Base-by-base conservation (phyloP, 2,329 filamentous ascomycete genomes). In the Aspergillus neoniger region DNA sequence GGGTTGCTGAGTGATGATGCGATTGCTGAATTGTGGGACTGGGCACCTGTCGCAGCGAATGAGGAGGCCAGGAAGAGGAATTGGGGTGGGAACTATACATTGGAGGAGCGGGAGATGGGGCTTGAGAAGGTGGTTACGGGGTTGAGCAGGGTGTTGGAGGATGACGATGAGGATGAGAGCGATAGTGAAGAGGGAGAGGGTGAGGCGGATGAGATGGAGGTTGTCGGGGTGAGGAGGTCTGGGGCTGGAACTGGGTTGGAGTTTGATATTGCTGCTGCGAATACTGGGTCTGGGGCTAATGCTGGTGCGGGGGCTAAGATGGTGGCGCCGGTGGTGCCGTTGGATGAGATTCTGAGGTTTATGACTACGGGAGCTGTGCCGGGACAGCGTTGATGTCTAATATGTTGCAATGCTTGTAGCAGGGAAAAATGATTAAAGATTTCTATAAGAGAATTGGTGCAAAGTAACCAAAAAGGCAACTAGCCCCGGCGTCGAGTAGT, bases 101-200 rank as follows among this genome's bases (percentile, higher is more conserved):
- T 85, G 3, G 88, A 88, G 68, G 91, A 95, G 79, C 82, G 85
- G 55, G 86, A 84, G 60, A 70, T 73, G 60, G 91, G 91, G 6
- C 74, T 89, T 10, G 85, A 90, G 69, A 88, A 86, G 67, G 88
- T 93, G 49, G 82, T 87, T 39, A 94, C 91, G 0, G 91, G 91
- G 0, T 74, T 95, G 70, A 83, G 76, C 70, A 82, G 85, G 66
- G 80, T 76, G 59, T 68, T 84, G 64, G 84, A 85, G 2, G 86
- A 88, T 1, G 85, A 75, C 2, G 77, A 76, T 1, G 39, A 47
- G 8, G 78, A 78, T 2, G 77, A 79, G 28, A 79, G 77, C 5
- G 51, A 38, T 0, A 83, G 83, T 0, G 83, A 76, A 15, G 82
- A 83, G 15, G 70, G 68, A 4, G 70, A 67, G 21, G 74, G 75